A percentile compares a stretch with the other conserved stretches of the same genome.
Conservation (phyloP, 176 grass and related monocot genomes). For the Musa acuminata region DNA sequence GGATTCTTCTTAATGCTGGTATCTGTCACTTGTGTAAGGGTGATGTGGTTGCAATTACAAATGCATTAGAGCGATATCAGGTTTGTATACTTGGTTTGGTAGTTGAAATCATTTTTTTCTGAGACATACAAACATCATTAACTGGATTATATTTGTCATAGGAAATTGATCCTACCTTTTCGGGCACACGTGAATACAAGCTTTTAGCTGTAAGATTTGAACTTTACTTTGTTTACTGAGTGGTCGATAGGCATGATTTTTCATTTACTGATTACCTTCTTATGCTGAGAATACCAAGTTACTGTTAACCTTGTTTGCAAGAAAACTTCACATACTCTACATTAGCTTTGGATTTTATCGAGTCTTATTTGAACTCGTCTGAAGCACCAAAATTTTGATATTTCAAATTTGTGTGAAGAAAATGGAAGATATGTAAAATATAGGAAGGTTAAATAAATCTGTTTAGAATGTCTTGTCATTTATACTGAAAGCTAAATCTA, state of each 20-base stretch:
- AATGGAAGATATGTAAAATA: no score
- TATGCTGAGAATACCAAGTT: not conserved
- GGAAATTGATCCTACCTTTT: slow-evolving; percentile 99
- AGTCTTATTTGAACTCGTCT: no score
- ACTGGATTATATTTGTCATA: slow-evolving; percentile 19
- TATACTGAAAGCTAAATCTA: no score
- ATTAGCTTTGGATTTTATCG: not conserved
- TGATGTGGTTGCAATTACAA: slow-evolving; percentile 80
- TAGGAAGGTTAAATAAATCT: no score
- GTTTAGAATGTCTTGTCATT: no score
- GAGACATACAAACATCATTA: not conserved
- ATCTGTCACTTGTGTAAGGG: slow-evolving; percentile 88
- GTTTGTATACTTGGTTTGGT: slow-evolving; percentile 28
- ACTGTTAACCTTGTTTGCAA: not conserved
- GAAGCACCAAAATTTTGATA: no score
- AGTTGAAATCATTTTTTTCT: slow-evolving; percentile 5
- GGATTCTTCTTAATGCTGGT: slow-evolving; percentile 91
- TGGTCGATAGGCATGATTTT: not conserved
- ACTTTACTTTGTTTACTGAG: slow-evolving; percentile 1
- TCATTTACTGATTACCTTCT: not conserved
- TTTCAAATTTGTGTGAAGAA: no score
- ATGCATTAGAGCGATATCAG: slow-evolving; percentile 89
- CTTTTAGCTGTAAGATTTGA: slow-evolving; percentile 68
- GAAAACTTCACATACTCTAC: not conserved
- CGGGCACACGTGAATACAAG: slow-evolving; percentile 87